These are phyloP conservation scores for Flaveria brownii DNA, from an alignment of 129 eudicot species.

Conservation along the genomic window DNA sequence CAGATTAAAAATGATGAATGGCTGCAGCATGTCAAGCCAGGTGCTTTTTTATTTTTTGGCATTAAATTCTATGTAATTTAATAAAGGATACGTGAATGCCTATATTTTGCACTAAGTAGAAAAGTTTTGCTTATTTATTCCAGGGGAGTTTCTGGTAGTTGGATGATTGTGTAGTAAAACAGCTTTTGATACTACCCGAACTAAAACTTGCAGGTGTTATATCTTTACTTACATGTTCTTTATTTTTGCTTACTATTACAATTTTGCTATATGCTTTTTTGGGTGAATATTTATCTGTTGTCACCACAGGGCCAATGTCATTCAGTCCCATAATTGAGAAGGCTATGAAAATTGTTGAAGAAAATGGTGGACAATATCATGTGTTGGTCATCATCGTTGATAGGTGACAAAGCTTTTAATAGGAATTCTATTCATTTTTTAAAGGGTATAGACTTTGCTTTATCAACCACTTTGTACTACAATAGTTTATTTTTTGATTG, in stretches of 20 bases:
- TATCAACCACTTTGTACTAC: too few species aligned
- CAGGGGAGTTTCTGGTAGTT: constrained; percentile 83
- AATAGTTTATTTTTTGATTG: too few species aligned
- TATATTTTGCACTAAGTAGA: constrained; percentile 14
- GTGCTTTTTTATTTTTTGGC: not conserved
- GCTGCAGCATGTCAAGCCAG: constrained; percentile 87
- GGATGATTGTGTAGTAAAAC: constrained; percentile 96
- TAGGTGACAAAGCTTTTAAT: too few species aligned
- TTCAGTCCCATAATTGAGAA: constrained; percentile 93
- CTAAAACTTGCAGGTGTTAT: too few species aligned
- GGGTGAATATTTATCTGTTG: constrained; percentile 17
- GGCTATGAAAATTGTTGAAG: constrained; percentile 91
- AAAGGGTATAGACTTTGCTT: too few species aligned
- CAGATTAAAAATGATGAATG: constrained; percentile 82
- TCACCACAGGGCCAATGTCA: constrained; percentile 82
- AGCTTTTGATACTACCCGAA: constrained; percentile 49
- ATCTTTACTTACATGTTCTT: too few species aligned
- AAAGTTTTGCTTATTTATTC: constrained; percentile 10
- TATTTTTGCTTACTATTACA: too few species aligned
- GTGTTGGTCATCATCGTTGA: constrained; percentile 34
- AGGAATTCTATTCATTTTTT: too few species aligned
- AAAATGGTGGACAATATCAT: constrained; percentile 95
- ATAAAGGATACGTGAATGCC: not conserved
- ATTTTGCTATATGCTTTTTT: not conserved
- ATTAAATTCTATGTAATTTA: not conserved